A percentile compares a stretch with the other conserved stretches of the same genome.
These are phyloP conservation scores for Populus nigra DNA, from an alignment of 345 rosid species.

Conservation along the genomic window DNA sequence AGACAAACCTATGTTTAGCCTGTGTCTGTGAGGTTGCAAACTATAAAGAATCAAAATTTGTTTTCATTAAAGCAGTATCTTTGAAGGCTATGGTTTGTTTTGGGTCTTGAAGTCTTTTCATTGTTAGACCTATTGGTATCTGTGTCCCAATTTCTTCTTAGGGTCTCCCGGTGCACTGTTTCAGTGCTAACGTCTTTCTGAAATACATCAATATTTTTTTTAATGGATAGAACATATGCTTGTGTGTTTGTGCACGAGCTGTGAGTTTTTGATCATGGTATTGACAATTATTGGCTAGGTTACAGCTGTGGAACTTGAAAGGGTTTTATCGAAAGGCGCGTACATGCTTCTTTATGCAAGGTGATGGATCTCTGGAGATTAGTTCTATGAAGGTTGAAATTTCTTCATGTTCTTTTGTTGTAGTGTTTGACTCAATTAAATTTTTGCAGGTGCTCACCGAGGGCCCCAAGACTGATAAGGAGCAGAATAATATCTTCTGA, in stretches of 20 bases:
- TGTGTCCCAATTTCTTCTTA: neutral
- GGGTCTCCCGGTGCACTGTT: neutral
- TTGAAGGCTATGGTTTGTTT: neutral
- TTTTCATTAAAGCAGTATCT: neutral
- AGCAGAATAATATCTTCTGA: slow-evolving; percentile 30
- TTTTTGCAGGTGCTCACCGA: slow-evolving; percentile 62
- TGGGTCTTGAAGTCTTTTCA: neutral
- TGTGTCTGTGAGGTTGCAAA: neutral
- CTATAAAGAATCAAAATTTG: neutral
- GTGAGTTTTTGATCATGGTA: neutral
- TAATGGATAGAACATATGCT: neutral
- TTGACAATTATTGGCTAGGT: slow-evolving; percentile 51
- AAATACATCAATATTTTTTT: neutral
- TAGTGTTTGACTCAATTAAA: slow-evolving; percentile 20
- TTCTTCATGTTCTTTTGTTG: neutral
- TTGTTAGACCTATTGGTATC: neutral
- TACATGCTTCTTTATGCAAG: slow-evolving; percentile 93
- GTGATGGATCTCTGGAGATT: slow-evolving; percentile 33
- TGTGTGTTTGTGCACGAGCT: neutral
- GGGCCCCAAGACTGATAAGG: slow-evolving; percentile 60
- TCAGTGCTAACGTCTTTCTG: neutral
- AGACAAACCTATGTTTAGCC: neutral
- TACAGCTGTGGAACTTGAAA: slow-evolving; percentile 59
- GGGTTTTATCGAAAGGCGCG: slow-evolving; percentile 65
- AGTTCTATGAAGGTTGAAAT: neutral